Percentiles rank a stretch among this genome's conserved stretches.
Evolutionary conservation across 495 filamentous ascomycete species (phyloP).

Genomic region (Halenospora varia): DNA sequence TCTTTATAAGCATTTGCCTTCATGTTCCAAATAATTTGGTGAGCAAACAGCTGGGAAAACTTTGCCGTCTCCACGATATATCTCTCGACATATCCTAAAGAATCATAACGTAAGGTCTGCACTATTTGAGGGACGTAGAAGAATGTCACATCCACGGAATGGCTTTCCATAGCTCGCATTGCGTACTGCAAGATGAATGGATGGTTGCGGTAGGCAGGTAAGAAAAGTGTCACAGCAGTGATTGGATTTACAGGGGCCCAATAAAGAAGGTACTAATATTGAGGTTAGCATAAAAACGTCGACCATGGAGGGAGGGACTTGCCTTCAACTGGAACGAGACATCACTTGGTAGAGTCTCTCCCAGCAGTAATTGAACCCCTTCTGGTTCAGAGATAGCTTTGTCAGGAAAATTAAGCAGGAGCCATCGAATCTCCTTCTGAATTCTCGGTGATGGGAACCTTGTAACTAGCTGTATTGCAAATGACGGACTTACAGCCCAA

Average conservation of each 20-base stretch:
- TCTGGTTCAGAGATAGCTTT: constrained; percentile 75
- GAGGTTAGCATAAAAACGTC: constrained; percentile 31
- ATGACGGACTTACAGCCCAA: constrained; percentile 75
- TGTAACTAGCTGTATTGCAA: constrained; percentile 76
- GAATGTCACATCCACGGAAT: constrained; percentile 94
- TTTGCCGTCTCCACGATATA: constrained; percentile 96
- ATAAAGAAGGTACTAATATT: constrained; percentile 81
- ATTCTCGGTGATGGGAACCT: constrained; percentile 76
- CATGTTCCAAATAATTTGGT: constrained; percentile 99
- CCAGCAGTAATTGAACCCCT: constrained; percentile 77
- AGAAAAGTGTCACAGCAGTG: constrained; percentile 86
- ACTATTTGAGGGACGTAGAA: constrained; percentile 99
- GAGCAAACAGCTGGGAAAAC: constrained; percentile 93
- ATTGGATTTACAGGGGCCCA: constrained; percentile 94
- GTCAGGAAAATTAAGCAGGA: constrained; percentile 77
- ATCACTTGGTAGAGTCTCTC: constrained; percentile 68
- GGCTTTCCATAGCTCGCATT: constrained; percentile 88
- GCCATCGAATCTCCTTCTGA: constrained; percentile 66
- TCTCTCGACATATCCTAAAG: constrained; percentile 88
- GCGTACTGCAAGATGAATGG: constrained; percentile 96
- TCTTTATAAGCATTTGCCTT: constrained; percentile 98
- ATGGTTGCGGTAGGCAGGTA: constrained; percentile 90
- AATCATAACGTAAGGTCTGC: constrained; percentile 93
- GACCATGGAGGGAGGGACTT: constrained; percentile 13
- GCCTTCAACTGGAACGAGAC: constrained; percentile 84